phyloP scores from a whole-genome alignment of 139 green algal genomes.

The Chlorella vulgaris region DNA sequence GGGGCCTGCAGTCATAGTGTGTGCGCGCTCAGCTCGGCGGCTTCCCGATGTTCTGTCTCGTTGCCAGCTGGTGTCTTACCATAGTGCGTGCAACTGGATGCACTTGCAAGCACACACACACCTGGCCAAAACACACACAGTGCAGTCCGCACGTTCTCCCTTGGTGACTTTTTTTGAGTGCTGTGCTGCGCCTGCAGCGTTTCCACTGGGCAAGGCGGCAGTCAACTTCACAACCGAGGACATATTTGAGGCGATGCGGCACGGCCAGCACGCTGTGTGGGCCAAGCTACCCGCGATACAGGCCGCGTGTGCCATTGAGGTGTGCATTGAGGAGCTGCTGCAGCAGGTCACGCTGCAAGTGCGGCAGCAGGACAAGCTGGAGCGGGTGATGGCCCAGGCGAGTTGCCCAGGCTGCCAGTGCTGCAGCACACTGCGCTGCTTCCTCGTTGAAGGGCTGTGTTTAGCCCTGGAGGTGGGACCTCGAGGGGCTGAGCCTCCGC shows the following conservation, averaged over 20 bases:
- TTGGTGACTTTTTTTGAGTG: no score
- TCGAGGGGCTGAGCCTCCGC: no score
- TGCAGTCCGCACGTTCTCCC: no score
- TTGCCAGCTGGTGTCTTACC: no score
- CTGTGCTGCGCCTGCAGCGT: neutral
- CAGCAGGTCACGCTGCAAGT: neutral
- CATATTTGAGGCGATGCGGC: conserved; percentile 69
- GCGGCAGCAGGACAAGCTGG: neutral
- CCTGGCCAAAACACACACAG: no score
- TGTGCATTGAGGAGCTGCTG: conserved; percentile 67
- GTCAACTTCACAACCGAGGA: conserved; percentile 57
- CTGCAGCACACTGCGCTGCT: neutral
- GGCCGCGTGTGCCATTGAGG: conserved; percentile 86
- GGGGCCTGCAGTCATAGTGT: neutral
- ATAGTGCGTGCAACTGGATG: no score
- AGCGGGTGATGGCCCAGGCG: conserved; percentile 53
- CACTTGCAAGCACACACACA: no score
- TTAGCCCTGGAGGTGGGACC: no score
- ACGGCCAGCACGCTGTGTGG: conserved; percentile 82
- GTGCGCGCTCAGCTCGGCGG: no score
- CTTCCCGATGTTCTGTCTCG: no score
- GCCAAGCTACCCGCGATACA: conserved; percentile 81
- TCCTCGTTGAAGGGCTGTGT: neutral
- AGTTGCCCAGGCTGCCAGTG: neutral
- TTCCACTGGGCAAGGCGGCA: neutral